Evolutionary conservation across 768 basidiomycete genomes (phyloP), one percentile per base, ranked within the genome.

Genomic region (Glaciozyma antarctica): DNA sequence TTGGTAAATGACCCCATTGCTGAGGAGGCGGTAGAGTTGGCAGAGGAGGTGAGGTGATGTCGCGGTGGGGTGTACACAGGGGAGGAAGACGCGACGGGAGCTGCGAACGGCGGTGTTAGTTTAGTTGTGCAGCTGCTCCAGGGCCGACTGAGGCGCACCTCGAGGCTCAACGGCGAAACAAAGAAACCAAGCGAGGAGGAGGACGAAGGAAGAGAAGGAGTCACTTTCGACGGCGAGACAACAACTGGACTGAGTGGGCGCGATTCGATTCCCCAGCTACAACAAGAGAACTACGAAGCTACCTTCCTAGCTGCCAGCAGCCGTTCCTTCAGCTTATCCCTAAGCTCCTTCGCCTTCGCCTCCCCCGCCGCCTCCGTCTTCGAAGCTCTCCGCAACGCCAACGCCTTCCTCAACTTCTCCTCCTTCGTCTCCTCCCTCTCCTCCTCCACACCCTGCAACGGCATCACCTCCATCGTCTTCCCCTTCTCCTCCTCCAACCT

Each of bases 401-500:
- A 52, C 51, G 22, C 51, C 8, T 52, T 10, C 22, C 26, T 52
- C n/a, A n/a, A 9, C 32, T 22, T 24, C 53, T 55, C 38, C 55
- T 38, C 22, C 55, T 57, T 26, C 38, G 22, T 3, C n/a, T 43
- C 55, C 55, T 22, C 34, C 22, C 1, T 38, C 55, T 13, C 51
- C 51, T 52, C 51, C 16, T 6, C 15, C 51, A 7, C 3, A 5
- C 10, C 51, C 7, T 16, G n/a, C 47, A 21, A 5, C n/a, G 47
- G 9, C 47, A 22, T 8, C 21, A 48, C 47, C 21, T 8, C 47
- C 7, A 48, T 13, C 47, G 19, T 1, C 51, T 52, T 22, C 2
- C 22, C 12, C 51, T 52, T 52, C 51, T 69, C 68, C 58, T 69
- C 68, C 52, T 69, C 68, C 5, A 69, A 45, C 21, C 68, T 43